Base-by-base conservation (phyloP, 345 rosid species). In the Euphorbia pulcherrima region DNA sequence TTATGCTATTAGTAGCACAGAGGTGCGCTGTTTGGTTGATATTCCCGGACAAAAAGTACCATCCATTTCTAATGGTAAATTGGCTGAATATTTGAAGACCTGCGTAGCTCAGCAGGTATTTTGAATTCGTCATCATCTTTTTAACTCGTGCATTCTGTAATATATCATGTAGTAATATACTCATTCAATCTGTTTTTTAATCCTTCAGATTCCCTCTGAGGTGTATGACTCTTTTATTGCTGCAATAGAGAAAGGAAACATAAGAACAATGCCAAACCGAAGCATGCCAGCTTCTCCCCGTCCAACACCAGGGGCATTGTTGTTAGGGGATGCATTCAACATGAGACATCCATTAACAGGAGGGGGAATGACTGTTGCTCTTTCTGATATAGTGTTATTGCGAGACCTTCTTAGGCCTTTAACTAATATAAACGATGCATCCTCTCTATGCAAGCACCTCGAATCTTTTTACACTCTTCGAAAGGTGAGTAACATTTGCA, bases 21-120 rank as follows among this genome's bases (percentile, higher is more conserved):
- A 90, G 67, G 62, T 86, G 28, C 89, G 92, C 28, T 88, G 94
- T 62, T 72, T 90, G 72, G 92, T 90, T 7, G 92, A 86, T 74
- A 68, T 88, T 18, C 90, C 89, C 0, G 85, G 87, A 53, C 84
- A 79, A 67, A 87, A 82, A 52, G 14, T 87, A 4, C 93, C 87
- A 52, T 87, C 93, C 23, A 74, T 89, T 57, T 83, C 86, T 6
- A 78, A 78, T 17, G 97, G 93, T 3, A 92, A 87, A 72, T 85
- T 92, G 93, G 75, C 87, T 2, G 69, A 66, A 20, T 92, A 83
- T 68, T 62, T 92, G 73, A 92, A 76, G 60, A 69, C 81, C 37
- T 60, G 30, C 0, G 83, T 87, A 41, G 90, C 86, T 1, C 86
- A 90, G 50, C 90, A 87, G 80, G 74, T 84, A 76, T 20, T 33